Conservation (phyloP, 169 alveolate genomes). For the Plasmodium reichenowi region DNA sequence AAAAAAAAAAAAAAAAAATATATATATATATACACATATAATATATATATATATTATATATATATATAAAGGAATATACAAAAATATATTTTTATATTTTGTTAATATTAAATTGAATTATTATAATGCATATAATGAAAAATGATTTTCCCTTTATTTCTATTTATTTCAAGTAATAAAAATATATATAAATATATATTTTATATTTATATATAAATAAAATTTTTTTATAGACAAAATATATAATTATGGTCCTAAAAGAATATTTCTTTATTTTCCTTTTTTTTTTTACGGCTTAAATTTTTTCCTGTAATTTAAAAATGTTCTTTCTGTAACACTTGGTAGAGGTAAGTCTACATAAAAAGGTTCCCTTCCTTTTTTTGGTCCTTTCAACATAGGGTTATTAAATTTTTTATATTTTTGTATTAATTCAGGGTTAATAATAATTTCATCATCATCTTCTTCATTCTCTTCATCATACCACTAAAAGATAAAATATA, state of each 20-base stretch:
- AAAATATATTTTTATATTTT: too few species aligned
- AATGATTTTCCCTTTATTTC: too few species aligned
- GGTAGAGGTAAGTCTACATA: conserved; percentile 72
- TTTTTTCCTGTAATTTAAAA: conserved; percentile 72
- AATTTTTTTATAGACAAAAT: background rate
- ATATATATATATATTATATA: too few species aligned
- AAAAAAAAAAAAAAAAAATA: too few species aligned
- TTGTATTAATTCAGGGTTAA: conserved; percentile 31
- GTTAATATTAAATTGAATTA: too few species aligned
- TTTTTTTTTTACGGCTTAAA: conserved; percentile 43
- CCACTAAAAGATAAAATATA: conserved; percentile 34
- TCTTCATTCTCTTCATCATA: conserved; percentile 51
- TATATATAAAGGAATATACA: too few species aligned
- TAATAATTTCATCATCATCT: conserved; percentile 56
- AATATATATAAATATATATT: too few species aligned
- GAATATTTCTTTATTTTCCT: background rate
- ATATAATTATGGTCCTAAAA: background rate
- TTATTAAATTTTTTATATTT: conserved; percentile 55
- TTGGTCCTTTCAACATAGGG: conserved; percentile 62
- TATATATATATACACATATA: too few species aligned
- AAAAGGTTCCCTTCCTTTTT: conserved; percentile 72
- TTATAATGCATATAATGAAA: too few species aligned
- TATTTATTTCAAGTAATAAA: too few species aligned
- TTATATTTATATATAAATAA: too few species aligned
- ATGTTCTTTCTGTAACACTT: conserved; percentile 42